Percentiles rank a stretch among this genome's conserved stretches.
Evolutionary conservation across 176 grass and related monocot genomes (phyloP).

Genomic region (Oryza glumipatula): DNA sequence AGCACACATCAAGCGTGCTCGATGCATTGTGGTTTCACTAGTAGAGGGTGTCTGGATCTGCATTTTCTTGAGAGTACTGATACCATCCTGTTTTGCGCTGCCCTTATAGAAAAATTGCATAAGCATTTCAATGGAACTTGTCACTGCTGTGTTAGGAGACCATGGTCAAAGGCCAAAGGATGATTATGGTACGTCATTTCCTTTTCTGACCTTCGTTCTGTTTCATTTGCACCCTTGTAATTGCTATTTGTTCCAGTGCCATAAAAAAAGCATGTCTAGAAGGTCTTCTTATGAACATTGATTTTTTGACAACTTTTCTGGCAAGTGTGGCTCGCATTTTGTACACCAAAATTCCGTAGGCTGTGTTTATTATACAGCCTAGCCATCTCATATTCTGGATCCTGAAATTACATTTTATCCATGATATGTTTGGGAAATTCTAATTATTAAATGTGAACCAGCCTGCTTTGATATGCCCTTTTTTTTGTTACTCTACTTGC

Average conservation of each 20-base stretch:
- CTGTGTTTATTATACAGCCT: background rate
- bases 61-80: constrained; percentile 27
- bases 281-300: background rate
- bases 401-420: background rate
- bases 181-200: constrained; percentile 86
- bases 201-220: constrained; percentile 15
- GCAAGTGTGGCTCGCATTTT: background rate
- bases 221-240: background rate
- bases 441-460: background rate
- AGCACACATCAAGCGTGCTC: constrained; percentile 12
- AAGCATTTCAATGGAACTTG: constrained; percentile 98
- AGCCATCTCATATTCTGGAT: background rate
- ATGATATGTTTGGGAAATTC: background rate
- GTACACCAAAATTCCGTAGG: background rate
- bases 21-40: constrained; percentile 24
- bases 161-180: constrained; percentile 96
- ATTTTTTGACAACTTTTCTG: background rate
- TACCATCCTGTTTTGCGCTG: constrained; percentile 28
- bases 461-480: background rate
- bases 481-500: background rate
- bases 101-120: constrained; percentile 72
- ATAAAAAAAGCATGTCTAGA: background rate
- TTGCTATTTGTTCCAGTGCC: background rate
- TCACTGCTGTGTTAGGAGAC: constrained; percentile 95
- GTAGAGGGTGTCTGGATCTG: constrained; percentile 6